Conservation (phyloP, 192 early-diverging fungal genomes). For the Entomortierella chlamydospora region DNA sequence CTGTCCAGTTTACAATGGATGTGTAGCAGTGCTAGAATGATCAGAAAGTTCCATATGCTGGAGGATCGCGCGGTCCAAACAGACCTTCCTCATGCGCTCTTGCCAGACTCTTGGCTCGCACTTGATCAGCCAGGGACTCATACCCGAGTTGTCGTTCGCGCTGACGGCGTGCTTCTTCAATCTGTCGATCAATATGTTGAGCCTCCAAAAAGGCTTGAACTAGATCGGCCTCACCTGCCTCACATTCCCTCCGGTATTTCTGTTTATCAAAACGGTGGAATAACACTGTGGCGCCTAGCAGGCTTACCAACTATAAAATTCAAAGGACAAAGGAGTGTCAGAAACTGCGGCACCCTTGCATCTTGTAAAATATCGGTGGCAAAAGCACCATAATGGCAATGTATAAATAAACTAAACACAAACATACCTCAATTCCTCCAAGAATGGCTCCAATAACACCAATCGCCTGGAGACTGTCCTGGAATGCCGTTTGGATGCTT, state of each 20-base stretch:
- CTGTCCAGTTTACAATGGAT: too few relatives aligned
- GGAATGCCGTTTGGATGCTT: slow-evolving; percentile 49
- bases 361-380: background rate
- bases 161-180: slow-evolving; percentile 31
- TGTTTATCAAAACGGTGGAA: slow-evolving; percentile 50
- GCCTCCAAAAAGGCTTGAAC: slow-evolving; percentile 41
- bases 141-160: slow-evolving; percentile 23
- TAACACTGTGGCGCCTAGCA: slow-evolving; percentile 40
- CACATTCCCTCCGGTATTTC: slow-evolving; percentile 20
- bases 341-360: too few relatives aligned
- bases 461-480: slow-evolving; percentile 52
- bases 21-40: too few relatives aligned
- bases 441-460: slow-evolving; percentile 53
- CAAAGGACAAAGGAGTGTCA: slow-evolving; percentile 5
- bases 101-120: slow-evolving; percentile 32
- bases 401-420: background rate
- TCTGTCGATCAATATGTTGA: slow-evolving; percentile 33
- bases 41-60: slow-evolving; percentile 31
- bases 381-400: background rate
- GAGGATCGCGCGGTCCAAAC: background rate
- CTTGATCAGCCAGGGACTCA: slow-evolving; percentile 20
- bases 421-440: slow-evolving; percentile 53
- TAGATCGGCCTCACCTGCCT: slow-evolving; percentile 25
- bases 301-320: slow-evolving; percentile 30
- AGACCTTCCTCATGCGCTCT: slow-evolving; percentile 36